phyloP scores from a whole-genome alignment of 2,329 filamentous ascomycete genomes.

The Colletotrichum salicis region DNA sequence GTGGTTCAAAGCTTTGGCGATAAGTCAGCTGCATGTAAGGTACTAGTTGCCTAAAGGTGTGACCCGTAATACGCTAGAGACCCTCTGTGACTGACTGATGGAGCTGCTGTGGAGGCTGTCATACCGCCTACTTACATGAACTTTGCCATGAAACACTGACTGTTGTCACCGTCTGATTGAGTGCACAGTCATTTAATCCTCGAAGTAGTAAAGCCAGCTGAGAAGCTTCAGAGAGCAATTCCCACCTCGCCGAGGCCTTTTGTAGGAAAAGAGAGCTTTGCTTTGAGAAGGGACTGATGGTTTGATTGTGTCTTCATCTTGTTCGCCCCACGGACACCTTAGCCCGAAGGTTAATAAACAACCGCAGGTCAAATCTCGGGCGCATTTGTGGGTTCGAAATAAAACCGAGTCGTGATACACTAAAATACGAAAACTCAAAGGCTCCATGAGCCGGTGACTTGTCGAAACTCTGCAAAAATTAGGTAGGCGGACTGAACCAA shows the following conservation, averaged over 20 bases:
- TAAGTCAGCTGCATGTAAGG: too few species aligned
- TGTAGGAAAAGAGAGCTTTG: not conserved
- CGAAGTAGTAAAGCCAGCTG: not conserved
- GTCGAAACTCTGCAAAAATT: not conserved
- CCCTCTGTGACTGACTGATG: too few species aligned
- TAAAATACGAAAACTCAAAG: not conserved
- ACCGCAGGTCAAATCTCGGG: not conserved
- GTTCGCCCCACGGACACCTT: not conserved
- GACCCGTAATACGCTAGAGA: too few species aligned
- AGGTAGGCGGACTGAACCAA: not conserved
- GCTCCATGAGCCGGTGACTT: not conserved
- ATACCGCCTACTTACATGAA: too few species aligned
- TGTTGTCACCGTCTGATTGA: not conserved
- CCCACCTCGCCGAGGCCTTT: not conserved
- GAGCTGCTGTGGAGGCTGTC: too few species aligned
- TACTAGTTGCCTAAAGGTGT: too few species aligned
- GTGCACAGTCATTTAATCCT: not conserved
- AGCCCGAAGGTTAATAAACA: conserved; percentile 1
- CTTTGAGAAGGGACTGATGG: not conserved
- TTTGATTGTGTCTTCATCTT: not conserved
- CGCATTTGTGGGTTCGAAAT: not conserved
- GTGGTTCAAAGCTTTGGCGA: too few species aligned
- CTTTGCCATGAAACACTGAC: not conserved
- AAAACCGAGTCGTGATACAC: not conserved
- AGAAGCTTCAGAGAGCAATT: not conserved